Base-by-base conservation (phyloP, 2,329 filamentous ascomycete species). In the Knufia petricola region DNA sequence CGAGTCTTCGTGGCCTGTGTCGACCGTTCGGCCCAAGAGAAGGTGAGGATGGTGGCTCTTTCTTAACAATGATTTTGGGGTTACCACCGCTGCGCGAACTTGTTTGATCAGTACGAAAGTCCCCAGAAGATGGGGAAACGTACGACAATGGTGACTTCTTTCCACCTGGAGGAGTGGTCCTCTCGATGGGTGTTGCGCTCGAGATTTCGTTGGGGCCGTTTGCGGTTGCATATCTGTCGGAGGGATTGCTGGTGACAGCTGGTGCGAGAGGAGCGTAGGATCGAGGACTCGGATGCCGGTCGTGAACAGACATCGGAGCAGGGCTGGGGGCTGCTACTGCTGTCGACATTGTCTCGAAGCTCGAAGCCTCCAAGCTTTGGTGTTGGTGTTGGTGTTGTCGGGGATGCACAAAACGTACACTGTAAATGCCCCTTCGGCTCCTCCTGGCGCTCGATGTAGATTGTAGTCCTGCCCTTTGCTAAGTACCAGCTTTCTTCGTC, bases 1-100 rank as follows among this genome's bases (percentile, higher is more conserved):
- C 85, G 50, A 94, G 76, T 61, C 80, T 83, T 61, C 84, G 78
- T 12, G 86, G 86, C 50, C 86, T 78, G 61, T 87, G 86, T 45
- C 85, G 78, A 47, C 84, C 78, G 51, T 80, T 78, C 46, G 80
- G 75, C 61, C 68, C 67, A 50, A 92, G 79, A 55, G 84, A 84
- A 47, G 90, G 90, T 40, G 90, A 95, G 36, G 84, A 71, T 10
- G 69, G 79, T 28, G 89, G 89, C 67, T 98, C 92, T 69, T 95
- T 95, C 75, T 96, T 96, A 51, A 98, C 89, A 55, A 94, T 77
- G 54, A 95, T 94, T 69, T 87, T 89, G 34, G 86, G 85, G 51
- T 74, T 68, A 44, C 74, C 65, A 65, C 70, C 67, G 64, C 76
- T 72, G 68, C 58, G 61, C 48, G 63, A 63, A 2, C 62, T 63